Base-by-base conservation (phyloP, 345 rosid genomes). In the Ceriops zippeliana region DNA sequence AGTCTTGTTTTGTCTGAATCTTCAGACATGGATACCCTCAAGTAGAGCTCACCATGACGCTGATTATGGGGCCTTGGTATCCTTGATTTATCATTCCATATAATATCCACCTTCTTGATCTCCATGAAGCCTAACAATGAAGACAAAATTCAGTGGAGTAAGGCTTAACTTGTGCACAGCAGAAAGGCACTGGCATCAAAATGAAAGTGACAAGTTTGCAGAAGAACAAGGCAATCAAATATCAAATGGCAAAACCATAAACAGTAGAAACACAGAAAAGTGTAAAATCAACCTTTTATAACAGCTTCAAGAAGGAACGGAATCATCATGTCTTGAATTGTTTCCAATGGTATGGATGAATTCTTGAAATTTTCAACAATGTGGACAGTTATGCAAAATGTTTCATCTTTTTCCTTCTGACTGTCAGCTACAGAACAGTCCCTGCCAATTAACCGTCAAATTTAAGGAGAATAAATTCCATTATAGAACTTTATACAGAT, bases 41-140 rank as follows among this genome's bases (percentile, higher is more conserved):
- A 79, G 80, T 79, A 86, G 61, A 91, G 89, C 79, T 90, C 99
- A 75, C 99, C 96, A 2, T 22, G 35, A 62, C 70, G 51, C 62
- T 42, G 27, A 19, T 32, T 76, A 68, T 54, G 67, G 3, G 57
- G 71, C 78, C 71, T 80, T 22, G 83, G 70, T 38, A 62, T 79
- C 74, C 80, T 88, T 47, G 75, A 74, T 49, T 35, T 65, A 61
- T 91, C 93, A 11, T 75, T 82, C 99, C 99, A 95, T 61, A 95
- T 68, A 22, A 95, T 82, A 63, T 86, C 85, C 49, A 91, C 97
- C 78, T 85, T 91, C 68, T 84, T 83, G n/a, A 95, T 83, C 83
- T 83, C 97, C 67, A 60, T 20, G 74, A 77, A 86, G 60, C 99
- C 99, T 95, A 74, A 70, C 70, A 49, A 77, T 47, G 61, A 64